Evolutionary conservation across 1,284 basidiomycete genomes (phyloP).

Genomic region (Volvariella surrecta): DNA sequence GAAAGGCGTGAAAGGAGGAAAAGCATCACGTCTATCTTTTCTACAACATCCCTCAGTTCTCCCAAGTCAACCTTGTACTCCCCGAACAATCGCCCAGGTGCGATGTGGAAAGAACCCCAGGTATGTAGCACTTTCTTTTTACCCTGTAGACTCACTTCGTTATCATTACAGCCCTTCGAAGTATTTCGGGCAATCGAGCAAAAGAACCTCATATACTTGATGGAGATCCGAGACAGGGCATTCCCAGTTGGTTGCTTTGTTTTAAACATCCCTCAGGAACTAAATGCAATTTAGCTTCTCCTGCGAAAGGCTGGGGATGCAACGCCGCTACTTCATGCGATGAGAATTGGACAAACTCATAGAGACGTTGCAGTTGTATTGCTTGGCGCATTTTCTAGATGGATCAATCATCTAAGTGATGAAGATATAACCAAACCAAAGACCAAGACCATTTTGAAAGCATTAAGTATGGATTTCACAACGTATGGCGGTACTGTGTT

Average conservation of each 20-base stretch:
- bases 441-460: constrained; percentile 60
- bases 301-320: constrained; percentile 65
- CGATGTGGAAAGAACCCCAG: constrained; percentile 54
- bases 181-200: constrained; percentile 66
- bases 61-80: constrained; percentile 12
- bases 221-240: constrained; percentile 71
- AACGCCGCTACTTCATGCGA: constrained; percentile 73
- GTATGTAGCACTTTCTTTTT: constrained; percentile 22
- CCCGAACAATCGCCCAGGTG: constrained; percentile 7
- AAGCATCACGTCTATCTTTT: constrained; percentile 8
- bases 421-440: constrained; percentile 54
- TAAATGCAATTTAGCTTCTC: constrained; percentile 40
- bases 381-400: constrained; percentile 74
- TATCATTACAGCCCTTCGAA: constrained; percentile 57
- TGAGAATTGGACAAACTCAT: constrained; percentile 68
- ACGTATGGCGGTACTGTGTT: constrained; percentile 8
- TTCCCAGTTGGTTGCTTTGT: constrained; percentile 49
- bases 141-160: background rate
- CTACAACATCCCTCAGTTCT: constrained; percentile 18
- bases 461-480: constrained; percentile 44
- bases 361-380: constrained; percentile 70
- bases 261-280: background rate
- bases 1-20: constrained; percentile 4
- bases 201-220: constrained; percentile 66
- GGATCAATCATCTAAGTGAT: constrained; percentile 71